Conservation (phyloP, 306 rosid genomes). For the Crotalaria pallida region DNA sequence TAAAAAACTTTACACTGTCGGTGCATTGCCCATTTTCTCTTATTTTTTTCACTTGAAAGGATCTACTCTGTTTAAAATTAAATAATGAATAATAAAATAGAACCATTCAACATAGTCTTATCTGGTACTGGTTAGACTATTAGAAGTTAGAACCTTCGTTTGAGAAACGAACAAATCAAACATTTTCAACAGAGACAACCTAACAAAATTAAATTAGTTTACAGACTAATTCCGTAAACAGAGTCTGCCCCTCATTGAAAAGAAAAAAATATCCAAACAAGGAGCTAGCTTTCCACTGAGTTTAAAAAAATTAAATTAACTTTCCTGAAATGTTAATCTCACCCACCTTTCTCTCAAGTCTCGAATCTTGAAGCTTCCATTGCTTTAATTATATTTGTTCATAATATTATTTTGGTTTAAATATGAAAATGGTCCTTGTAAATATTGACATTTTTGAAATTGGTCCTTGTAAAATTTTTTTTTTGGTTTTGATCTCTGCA, state of each 20-base stretch:
- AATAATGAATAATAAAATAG: not conserved
- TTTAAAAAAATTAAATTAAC: not conserved
- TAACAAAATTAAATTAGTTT: not conserved
- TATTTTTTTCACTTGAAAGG: no score
- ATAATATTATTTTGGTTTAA: not conserved
- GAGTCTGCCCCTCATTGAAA: not conserved
- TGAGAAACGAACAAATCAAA: not conserved
- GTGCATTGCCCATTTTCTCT: no score
- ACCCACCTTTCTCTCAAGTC: not conserved
- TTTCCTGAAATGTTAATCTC: not conserved
- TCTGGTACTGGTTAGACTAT: not conserved
- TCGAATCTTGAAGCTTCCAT: not conserved
- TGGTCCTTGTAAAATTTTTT: no score
- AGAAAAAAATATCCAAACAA: not conserved
- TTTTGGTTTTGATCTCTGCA: no score
- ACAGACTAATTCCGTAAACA: not conserved
- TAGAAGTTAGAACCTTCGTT: constrained; percentile 17
- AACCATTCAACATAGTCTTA: not conserved
- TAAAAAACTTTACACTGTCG: no score
- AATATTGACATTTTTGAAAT: no score
- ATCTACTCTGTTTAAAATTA: constrained; percentile 11
- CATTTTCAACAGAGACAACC: not conserved
- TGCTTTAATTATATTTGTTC: not conserved
- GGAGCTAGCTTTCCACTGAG: no score
- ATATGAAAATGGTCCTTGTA: no score